phyloP scores from a whole-genome alignment of 805 yeast species.

The Sporopachydermia lactativora region DNA sequence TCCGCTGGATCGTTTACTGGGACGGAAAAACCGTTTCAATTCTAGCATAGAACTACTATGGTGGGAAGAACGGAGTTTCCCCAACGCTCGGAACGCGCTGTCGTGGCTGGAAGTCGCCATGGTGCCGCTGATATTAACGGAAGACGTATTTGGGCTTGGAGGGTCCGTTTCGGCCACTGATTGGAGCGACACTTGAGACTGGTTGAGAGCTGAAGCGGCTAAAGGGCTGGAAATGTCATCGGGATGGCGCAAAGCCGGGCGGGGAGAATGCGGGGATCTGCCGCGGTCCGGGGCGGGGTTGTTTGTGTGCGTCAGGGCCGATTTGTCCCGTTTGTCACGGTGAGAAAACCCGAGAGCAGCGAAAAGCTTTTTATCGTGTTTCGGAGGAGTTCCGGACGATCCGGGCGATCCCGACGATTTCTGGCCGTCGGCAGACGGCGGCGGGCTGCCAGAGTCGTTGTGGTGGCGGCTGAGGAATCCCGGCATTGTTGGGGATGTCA shows the following conservation, averaged over 20 bases:
- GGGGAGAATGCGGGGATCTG: neutral
- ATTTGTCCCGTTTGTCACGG: neutral
- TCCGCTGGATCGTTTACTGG: constrained; percentile 20
- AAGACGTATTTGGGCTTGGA: neutral
- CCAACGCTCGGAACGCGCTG: neutral
- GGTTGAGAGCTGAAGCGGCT: neutral
- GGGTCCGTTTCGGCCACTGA: neutral
- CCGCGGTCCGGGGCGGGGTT: neutral
- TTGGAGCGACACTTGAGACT: neutral
- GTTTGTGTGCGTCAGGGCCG: neutral
- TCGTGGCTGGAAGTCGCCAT: neutral
- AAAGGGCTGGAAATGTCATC: too few species aligned
- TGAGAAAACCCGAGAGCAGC: neutral
- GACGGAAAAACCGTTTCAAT: constrained; percentile 58
- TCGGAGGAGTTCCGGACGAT: neutral
- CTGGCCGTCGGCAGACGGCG: neutral
- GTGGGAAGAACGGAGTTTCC: neutral
- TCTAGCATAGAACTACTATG: constrained; percentile 44
- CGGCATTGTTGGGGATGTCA: too few species aligned
- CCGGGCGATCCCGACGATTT: too few species aligned
- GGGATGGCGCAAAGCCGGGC: too few species aligned
- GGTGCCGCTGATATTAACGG: neutral
- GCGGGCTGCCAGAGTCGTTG: neutral
- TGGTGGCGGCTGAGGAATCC: neutral
- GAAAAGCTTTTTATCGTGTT: too few species aligned